These are phyloP conservation scores for Debaryomyces nepalensis DNA, from an alignment of 1,139 yeast genomes.

Conservation along the genomic window DNA sequence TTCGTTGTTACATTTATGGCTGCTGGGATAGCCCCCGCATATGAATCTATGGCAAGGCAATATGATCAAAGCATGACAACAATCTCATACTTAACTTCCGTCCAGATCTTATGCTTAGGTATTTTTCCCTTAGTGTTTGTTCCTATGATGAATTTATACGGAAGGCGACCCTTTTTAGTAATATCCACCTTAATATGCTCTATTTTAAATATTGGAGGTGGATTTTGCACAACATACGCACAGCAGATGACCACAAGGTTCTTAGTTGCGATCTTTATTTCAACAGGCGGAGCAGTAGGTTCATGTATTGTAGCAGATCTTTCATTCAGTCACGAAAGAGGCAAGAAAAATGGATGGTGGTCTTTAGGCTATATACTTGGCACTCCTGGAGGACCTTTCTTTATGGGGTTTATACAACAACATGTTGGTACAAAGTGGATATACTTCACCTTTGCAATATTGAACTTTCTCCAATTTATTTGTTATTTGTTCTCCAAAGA, in stretches of 20 bases:
- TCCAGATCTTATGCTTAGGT: slow-evolving; percentile 21
- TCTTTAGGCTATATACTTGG: slow-evolving; percentile 21
- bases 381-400: slow-evolving; percentile 23
- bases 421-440: slow-evolving; percentile 17
- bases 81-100: slow-evolving; percentile 23
- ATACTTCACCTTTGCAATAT: slow-evolving; percentile 20
- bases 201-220: slow-evolving; percentile 22
- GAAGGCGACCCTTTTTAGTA: slow-evolving; percentile 18
- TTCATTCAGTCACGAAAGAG: slow-evolving; percentile 22
- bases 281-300: slow-evolving; percentile 24
- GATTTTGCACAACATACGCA: slow-evolving; percentile 20
- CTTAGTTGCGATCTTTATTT: slow-evolving; percentile 18
- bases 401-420: slow-evolving; percentile 20
- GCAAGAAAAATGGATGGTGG: slow-evolving; percentile 26
- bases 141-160: slow-evolving; percentile 23
- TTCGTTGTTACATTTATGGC: slow-evolving; percentile 23
- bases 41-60: slow-evolving; percentile 19
- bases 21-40: slow-evolving; percentile 24
- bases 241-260: slow-evolving; percentile 24
- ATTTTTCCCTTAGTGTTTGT: slow-evolving; percentile 22
- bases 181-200: slow-evolving; percentile 18
- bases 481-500: slow-evolving; percentile 19
- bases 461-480: slow-evolving; percentile 20
- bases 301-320: slow-evolving; percentile 21
- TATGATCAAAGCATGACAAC: slow-evolving; percentile 18